phyloP scores from a whole-genome alignment of 2,329 filamentous ascomycete genomes.

The Phialophora macrospora region DNA sequence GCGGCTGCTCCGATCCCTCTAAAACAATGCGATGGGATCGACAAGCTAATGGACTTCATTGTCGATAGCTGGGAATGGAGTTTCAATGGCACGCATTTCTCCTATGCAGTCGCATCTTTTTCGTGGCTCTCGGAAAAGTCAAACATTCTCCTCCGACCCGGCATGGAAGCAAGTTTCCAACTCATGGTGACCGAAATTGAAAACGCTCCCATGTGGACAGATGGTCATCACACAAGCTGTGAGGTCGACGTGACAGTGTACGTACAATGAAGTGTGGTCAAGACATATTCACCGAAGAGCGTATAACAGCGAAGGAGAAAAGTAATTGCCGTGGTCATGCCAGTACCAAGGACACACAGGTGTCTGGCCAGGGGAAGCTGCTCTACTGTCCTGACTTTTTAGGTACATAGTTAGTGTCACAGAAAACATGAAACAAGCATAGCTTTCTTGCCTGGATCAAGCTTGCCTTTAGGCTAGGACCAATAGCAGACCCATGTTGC shows the following conservation, averaged over 20 bases:
- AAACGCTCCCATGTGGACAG: slow-evolving; percentile 30
- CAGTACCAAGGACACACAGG: background rate
- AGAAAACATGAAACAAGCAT: slow-evolving; percentile 30
- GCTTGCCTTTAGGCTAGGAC: slow-evolving; percentile 1
- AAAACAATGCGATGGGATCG: slow-evolving; percentile 18
- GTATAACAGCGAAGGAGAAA: background rate
- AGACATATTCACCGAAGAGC: background rate
- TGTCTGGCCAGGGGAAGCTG: background rate
- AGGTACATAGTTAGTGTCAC: slow-evolving; percentile 27
- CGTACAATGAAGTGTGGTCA: slow-evolving; percentile 11
- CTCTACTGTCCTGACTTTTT: background rate
- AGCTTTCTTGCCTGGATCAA: slow-evolving; percentile 5
- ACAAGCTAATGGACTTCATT: slow-evolving; percentile 29
- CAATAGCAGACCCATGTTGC: slow-evolving; percentile 6
- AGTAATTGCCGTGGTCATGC: slow-evolving; percentile 4
- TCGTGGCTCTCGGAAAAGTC: slow-evolving; percentile 32
- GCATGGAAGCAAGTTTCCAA: slow-evolving; percentile 28
- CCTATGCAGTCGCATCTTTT: slow-evolving; percentile 28
- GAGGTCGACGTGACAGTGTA: slow-evolving; percentile 31
- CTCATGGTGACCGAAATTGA: slow-evolving; percentile 32
- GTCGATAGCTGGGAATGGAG: slow-evolving; percentile 29
- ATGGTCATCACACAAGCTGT: slow-evolving; percentile 18
- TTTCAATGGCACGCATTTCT: slow-evolving; percentile 26
- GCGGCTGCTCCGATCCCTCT: slow-evolving; percentile 24
- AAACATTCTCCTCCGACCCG: slow-evolving; percentile 31